Conservation (phyloP, 1,284 basidiomycete genomes). For the Cystobasidium sp. region DNA sequence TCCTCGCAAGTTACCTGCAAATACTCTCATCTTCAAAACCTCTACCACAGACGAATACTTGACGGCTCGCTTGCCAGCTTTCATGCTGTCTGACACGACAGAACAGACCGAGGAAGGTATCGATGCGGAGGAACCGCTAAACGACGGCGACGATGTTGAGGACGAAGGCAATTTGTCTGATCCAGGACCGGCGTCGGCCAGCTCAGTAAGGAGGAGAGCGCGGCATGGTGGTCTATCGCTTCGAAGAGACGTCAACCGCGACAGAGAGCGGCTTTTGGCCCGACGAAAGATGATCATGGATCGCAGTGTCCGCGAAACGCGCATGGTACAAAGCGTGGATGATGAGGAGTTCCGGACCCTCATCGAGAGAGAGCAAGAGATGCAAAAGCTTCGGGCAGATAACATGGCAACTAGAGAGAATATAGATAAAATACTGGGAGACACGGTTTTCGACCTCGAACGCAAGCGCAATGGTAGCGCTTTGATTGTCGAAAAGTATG, state of each 20-base stretch:
- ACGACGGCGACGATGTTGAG: constrained; percentile 53
- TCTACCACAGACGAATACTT: constrained; percentile 61
- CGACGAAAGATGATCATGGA: constrained; percentile 31
- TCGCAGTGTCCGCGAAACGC: constrained; percentile 34
- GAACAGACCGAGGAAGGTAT: constrained; percentile 38
- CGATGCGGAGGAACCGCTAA: not conserved
- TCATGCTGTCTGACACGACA: constrained; percentile 57
- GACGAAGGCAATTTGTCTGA: constrained; percentile 54
- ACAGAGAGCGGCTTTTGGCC: constrained; percentile 32
- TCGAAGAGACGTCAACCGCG: constrained; percentile 1
- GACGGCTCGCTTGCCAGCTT: constrained; percentile 72
- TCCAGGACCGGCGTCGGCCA: constrained; percentile 1
- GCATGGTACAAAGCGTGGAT: constrained; percentile 35
- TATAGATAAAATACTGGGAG: not conserved
- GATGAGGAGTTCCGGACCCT: constrained; percentile 12
- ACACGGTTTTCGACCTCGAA: not conserved
- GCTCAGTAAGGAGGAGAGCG: no score
- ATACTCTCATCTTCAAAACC: constrained; percentile 71
- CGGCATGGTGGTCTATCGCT: not conserved
- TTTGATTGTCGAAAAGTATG: not conserved
- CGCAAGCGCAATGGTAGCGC: not conserved
- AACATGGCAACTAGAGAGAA: not conserved
- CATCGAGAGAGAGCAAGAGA: constrained; percentile 20
- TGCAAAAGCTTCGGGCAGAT: not conserved
- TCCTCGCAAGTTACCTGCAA: constrained; percentile 67